Conservation (phyloP, 495 filamentous ascomycete species). For the Chaetomium cochliodes region DNA sequence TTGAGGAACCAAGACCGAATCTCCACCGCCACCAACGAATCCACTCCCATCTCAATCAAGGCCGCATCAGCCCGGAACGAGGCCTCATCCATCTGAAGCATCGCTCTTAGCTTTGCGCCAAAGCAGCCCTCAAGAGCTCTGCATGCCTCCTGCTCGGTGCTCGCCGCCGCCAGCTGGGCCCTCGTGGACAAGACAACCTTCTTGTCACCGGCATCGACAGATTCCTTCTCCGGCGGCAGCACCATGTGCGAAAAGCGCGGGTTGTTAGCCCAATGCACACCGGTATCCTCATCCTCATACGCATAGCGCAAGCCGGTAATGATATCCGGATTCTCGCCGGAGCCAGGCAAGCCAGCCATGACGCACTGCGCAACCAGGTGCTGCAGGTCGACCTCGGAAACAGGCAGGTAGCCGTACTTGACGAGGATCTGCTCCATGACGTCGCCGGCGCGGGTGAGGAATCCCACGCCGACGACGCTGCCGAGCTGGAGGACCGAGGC, state of each 20-base stretch:
- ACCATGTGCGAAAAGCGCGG: background rate
- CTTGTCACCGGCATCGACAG: background rate
- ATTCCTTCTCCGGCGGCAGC: background rate
- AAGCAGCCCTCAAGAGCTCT: background rate
- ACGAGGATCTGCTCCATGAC: constrained; percentile 40
- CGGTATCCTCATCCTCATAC: background rate
- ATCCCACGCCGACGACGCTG: constrained; percentile 48
- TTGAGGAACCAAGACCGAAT: constrained; percentile 47
- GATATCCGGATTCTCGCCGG: background rate
- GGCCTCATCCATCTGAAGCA: constrained; percentile 15
- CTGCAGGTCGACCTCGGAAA: constrained; percentile 2
- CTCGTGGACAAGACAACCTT: background rate
- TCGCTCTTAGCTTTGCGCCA: constrained; percentile 17
- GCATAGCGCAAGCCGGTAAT: constrained; percentile 3
- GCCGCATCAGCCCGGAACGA: background rate
- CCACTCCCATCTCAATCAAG: constrained; percentile 36
- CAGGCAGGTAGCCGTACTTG: constrained; percentile 26
- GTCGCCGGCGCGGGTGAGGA: constrained; percentile 37
- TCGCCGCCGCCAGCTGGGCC: background rate
- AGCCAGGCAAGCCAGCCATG: constrained; percentile 2
- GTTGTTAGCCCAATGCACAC: background rate
- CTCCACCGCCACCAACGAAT: constrained; percentile 48
- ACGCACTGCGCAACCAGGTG: constrained; percentile 20
- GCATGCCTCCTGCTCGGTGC: background rate
- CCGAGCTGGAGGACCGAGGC: constrained; percentile 50